A percentile compares a stretch with the other conserved stretches of the same genome.
phyloP scores from a whole-genome alignment of 331 rosid genomes.

The Rhamnella rubrinervis region DNA sequence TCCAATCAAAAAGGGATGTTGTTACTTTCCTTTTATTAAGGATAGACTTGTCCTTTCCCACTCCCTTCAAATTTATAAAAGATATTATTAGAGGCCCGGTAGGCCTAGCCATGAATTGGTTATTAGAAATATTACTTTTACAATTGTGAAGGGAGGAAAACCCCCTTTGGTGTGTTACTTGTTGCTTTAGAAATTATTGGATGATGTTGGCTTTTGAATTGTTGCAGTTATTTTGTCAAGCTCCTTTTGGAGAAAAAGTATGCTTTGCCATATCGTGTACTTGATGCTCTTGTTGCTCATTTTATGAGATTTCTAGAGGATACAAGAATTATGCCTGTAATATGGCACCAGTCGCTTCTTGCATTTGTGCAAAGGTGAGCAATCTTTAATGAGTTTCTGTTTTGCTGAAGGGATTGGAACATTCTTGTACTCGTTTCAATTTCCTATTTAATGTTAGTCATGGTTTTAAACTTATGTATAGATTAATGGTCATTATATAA shows the following conservation, averaged over 20 bases:
- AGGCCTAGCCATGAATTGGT: too few species aligned
- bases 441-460: too few species aligned
- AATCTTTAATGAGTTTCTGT: neutral
- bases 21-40: too few species aligned
- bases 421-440: too few species aligned
- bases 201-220: slow-evolving; percentile 17
- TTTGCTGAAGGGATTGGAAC: too few species aligned
- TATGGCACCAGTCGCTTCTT: slow-evolving; percentile 91
- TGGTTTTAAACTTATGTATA: too few species aligned
- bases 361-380: slow-evolving; percentile 81
- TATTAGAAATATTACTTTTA: too few species aligned
- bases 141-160: neutral
- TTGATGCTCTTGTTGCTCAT: slow-evolving; percentile 71
- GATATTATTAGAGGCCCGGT: too few species aligned
- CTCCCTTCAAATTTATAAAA: too few species aligned
- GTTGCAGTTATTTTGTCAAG: slow-evolving; percentile 88
- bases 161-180: neutral
- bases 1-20: too few species aligned
- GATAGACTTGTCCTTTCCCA: too few species aligned
- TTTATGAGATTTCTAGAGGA: slow-evolving; percentile 67
- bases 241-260: slow-evolving; percentile 87
- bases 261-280: slow-evolving; percentile 75
- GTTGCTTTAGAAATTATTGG: slow-evolving; percentile 11
- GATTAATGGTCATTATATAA: too few species aligned
- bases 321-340: slow-evolving; percentile 72